Percentiles rank a stretch among this genome's conserved stretches.
These are phyloP conservation scores for Tephrocybe sp. DNA, from an alignment of 768 basidiomycete genomes.

Conservation along the genomic window DNA sequence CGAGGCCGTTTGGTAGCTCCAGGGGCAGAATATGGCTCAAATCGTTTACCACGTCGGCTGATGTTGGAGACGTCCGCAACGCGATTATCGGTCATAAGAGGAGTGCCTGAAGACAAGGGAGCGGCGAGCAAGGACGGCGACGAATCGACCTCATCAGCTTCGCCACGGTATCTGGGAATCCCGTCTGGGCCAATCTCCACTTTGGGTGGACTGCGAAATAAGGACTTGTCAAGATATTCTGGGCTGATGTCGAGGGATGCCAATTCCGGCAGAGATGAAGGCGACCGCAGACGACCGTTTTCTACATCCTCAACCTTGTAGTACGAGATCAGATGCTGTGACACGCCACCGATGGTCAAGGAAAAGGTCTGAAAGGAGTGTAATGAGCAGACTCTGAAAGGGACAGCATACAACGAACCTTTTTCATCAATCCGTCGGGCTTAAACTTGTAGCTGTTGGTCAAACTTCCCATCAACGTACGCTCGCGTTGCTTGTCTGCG, in stretches of 20 bases:
- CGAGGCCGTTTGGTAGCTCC: conserved; percentile 13
- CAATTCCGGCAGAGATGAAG: conserved; percentile 86
- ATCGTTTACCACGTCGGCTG: conserved; percentile 15
- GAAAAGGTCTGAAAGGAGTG: conserved; percentile 74
- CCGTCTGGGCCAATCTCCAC: conserved; percentile 87
- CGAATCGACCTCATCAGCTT: conserved; percentile 68
- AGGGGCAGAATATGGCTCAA: conserved; percentile 13
- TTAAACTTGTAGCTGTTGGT: conserved; percentile 96
- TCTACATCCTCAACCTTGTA: conserved; percentile 92
- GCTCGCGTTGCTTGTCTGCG: conserved; percentile 73
- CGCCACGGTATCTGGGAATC: conserved; percentile 75
- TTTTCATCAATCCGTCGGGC: conserved; percentile 92
- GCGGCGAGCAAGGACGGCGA: conserved; percentile 38
- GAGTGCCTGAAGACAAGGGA: conserved; percentile 42
- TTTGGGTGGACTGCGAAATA: conserved; percentile 88
- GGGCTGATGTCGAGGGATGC: conserved; percentile 82
- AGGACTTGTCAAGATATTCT: conserved; percentile 85
- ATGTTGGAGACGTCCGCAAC: conserved; percentile 27
- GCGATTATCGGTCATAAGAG: conserved; percentile 48
- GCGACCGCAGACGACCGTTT: conserved; percentile 81
- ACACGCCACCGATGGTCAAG: conserved; percentile 75
- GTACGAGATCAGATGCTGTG: conserved; percentile 94
- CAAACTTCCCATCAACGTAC: conserved; percentile 83
- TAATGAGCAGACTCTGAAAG: conserved; percentile 5
- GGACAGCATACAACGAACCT: conserved; percentile 51